A percentile compares a stretch with the other conserved stretches of the same genome.
These are phyloP conservation scores for Leccinum subtestaceum DNA, from an alignment of 768 basidiomycete species.

Conservation along the genomic window DNA sequence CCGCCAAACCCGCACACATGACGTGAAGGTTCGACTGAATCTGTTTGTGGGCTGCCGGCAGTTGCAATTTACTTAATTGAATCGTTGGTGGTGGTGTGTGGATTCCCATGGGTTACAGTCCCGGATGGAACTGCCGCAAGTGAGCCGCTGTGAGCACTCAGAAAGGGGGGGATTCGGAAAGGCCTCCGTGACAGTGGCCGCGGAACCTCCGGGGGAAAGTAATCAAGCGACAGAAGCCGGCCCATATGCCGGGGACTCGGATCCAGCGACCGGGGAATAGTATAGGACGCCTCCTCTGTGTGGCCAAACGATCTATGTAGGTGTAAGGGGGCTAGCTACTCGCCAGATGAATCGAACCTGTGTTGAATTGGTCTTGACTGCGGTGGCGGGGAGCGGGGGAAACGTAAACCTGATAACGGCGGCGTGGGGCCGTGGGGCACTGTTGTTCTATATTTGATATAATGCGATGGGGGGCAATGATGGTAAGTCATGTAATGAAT, in stretches of 20 bases:
- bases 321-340: background rate
- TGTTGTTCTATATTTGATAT: background rate
- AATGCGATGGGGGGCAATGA: background rate
- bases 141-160: slow-evolving; percentile 2
- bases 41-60: background rate
- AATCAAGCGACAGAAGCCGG: background rate
- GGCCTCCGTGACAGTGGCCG: background rate
- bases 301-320: background rate
- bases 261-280: background rate
- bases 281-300: background rate
- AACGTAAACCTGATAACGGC: background rate
- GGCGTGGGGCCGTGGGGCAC: background rate
- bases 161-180: background rate
- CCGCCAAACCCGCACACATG: background rate
- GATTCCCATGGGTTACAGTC: background rate
- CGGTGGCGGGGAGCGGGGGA: background rate
- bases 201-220: background rate
- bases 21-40: background rate
- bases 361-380: slow-evolving; percentile 2
- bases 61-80: background rate
- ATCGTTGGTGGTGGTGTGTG: background rate
- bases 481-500: background rate
- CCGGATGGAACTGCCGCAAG: background rate
- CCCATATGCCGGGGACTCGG: background rate
- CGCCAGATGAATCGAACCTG: background rate